A percentile compares a stretch with the other conserved stretches of the same genome.
These are phyloP conservation scores for Clarireedia hainanense DNA, from an alignment of 2,329 filamentous ascomycete genomes.

Conservation along the genomic window DNA sequence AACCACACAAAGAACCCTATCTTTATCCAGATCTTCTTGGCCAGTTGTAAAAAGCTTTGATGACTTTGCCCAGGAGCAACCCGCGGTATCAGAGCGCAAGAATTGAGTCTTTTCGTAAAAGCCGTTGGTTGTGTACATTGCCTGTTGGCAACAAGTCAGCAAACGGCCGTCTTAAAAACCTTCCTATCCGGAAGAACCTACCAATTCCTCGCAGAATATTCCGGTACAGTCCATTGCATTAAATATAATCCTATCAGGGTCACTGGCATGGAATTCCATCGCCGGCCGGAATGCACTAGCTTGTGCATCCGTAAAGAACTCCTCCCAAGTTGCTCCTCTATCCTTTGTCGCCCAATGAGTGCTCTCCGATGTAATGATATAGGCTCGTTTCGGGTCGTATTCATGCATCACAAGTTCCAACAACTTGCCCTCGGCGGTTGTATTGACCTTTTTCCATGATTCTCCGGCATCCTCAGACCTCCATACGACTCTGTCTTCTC, in stretches of 20 bases:
- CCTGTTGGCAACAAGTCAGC: conserved; percentile 18
- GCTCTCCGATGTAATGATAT: conserved; percentile 61
- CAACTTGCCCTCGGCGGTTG: conserved; percentile 55
- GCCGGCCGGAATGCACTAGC: conserved; percentile 47
- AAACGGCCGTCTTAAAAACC: background rate
- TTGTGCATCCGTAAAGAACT: conserved; percentile 57
- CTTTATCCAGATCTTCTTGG: conserved; percentile 53
- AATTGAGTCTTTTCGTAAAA: conserved; percentile 62
- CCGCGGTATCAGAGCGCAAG: conserved; percentile 60
- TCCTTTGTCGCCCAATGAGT: conserved; percentile 80
- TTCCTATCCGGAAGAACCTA: conserved; percentile 15
- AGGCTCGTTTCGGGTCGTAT: conserved; percentile 70
- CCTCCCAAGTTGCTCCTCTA: conserved; percentile 71
- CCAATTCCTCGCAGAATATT: conserved; percentile 54
- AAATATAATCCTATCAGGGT: conserved; percentile 81
- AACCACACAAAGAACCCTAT: conserved; percentile 74
- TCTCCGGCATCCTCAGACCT: conserved; percentile 75
- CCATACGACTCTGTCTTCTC: conserved; percentile 55
- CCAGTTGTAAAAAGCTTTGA: conserved; percentile 66
- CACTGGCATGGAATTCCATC: conserved; percentile 73
- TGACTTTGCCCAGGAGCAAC: conserved; percentile 83
- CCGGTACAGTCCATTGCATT: conserved; percentile 63
- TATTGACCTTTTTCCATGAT: conserved; percentile 61
- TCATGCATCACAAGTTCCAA: conserved; percentile 66
- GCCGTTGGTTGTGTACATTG: conserved; percentile 75